phyloP scores from a whole-genome alignment of 1,284 basidiomycete species.

The Lignosus rhinocerotis region DNA sequence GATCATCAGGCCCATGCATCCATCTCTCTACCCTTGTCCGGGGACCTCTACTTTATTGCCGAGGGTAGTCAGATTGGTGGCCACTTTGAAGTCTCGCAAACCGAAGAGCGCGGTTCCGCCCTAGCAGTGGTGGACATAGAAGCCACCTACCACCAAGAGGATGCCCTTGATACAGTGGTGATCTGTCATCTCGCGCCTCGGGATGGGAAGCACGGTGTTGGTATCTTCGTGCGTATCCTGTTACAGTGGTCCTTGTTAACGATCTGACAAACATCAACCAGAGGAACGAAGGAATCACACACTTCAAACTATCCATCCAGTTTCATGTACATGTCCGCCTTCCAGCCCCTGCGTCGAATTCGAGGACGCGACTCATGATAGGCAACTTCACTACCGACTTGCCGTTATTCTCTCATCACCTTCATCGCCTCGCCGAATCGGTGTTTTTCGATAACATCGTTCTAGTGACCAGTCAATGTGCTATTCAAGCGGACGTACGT shows the following conservation, averaged over 20 bases:
- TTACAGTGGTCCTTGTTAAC: neutral
- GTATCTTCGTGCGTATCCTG: neutral
- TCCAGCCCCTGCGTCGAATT: conserved; percentile 12
- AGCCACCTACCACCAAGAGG: conserved; percentile 22
- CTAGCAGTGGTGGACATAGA: conserved; percentile 23
- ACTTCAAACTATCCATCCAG: neutral
- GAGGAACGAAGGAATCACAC: neutral
- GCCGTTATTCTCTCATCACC: conserved; percentile 24
- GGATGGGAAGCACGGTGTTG: conserved; percentile 2
- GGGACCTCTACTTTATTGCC: conserved; percentile 28
- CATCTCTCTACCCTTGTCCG: conserved; percentile 25
- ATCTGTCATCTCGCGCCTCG: conserved; percentile 11
- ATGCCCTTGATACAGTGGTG: conserved; percentile 20
- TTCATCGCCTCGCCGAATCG: conserved; percentile 20
- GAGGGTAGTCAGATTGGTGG: conserved; percentile 28
- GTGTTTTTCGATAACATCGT: conserved; percentile 22
- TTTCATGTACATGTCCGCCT: conserved; percentile 27
- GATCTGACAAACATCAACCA: neutral
- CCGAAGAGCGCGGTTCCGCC: conserved; percentile 16
- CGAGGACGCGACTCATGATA: conserved; percentile 7
- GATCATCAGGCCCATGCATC: conserved; percentile 16
- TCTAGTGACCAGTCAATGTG: conserved; percentile 19
- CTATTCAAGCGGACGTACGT: conserved; percentile 23
- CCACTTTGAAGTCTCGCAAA: conserved; percentile 23
- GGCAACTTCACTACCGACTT: conserved; percentile 26